Percentiles rank a stretch among this genome's conserved stretches.
Conservation (phyloP, 2,329 filamentous ascomycete genomes). For the Colletotrichum lindemuthianum region DNA sequence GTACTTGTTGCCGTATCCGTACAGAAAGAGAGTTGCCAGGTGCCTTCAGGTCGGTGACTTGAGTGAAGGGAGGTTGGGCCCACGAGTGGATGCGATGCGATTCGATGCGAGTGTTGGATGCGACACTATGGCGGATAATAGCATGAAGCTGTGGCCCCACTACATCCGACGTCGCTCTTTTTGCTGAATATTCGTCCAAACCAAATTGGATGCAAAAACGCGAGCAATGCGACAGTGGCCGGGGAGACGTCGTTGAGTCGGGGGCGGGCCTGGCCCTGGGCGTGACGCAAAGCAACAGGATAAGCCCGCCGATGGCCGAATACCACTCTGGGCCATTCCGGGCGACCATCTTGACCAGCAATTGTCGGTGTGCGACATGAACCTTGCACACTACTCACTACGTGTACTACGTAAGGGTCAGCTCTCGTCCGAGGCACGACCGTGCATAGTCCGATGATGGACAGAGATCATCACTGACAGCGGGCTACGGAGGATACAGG, state of each 20-base stretch:
- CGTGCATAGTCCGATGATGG: background rate
- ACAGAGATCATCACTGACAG: too few species aligned
- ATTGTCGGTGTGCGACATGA: background rate
- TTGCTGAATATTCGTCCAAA: constrained; percentile 1
- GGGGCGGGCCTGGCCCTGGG: background rate
- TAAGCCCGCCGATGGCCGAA: constrained; percentile 30
- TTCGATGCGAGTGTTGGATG: background rate
- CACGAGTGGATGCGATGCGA: background rate
- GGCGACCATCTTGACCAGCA: background rate
- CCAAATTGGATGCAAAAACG: constrained; percentile 13
- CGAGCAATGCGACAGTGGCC: constrained; percentile 25
- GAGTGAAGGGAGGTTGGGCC: background rate
- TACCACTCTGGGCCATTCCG: constrained; percentile 28
- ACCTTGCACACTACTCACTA: background rate
- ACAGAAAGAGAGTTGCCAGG: too few species aligned
- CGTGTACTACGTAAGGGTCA: too few species aligned
- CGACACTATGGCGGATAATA: background rate
- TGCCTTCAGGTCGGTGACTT: too few species aligned
- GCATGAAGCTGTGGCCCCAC: background rate
- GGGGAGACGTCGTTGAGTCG: constrained; percentile 8
- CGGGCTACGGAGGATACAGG: too few species aligned
- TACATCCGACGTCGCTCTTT: background rate
- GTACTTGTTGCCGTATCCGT: too few species aligned
- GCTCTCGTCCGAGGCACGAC: too few species aligned
- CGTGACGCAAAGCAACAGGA: constrained; percentile 8